Evolutionary conservation across 2,329 filamentous ascomycete species (phyloP).

Genomic region (Lasiodiplodia hormozganensis): DNA sequence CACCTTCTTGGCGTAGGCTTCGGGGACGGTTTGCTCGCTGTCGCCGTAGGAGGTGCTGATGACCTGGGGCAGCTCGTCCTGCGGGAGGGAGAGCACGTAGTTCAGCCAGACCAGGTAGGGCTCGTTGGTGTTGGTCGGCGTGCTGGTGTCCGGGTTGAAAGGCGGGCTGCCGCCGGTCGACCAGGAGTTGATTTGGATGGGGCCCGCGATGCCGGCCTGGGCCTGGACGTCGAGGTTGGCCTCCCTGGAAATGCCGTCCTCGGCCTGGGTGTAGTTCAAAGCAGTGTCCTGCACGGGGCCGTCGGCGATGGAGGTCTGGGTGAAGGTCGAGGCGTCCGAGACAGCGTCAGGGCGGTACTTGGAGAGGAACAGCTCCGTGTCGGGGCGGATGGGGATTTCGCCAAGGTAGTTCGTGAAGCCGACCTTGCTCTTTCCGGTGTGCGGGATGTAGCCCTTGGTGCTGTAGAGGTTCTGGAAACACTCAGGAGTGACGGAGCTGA

Average conservation of each 20-base stretch:
- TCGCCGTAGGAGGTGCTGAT: conserved; percentile 73
- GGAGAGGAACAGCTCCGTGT: conserved; percentile 57
- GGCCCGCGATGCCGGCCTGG: conserved; percentile 61
- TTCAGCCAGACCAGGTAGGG: conserved; percentile 68
- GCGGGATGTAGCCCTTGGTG: conserved; percentile 59
- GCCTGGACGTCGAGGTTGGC: conserved; percentile 67
- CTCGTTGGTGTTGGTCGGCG: conserved; percentile 38
- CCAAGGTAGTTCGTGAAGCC: conserved; percentile 63
- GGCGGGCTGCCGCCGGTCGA: conserved; percentile 64
- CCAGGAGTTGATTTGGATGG: conserved; percentile 63
- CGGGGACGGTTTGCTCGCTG: conserved; percentile 68
- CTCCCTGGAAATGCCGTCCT: conserved; percentile 58
- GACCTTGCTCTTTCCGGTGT: conserved; percentile 55
- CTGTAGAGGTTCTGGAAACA: conserved; percentile 63
- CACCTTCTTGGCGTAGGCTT: conserved; percentile 65
- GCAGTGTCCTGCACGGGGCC: conserved; percentile 34
- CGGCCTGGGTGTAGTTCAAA: conserved; percentile 3
- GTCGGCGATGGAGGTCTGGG: conserved; percentile 40
- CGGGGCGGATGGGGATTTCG: conserved; percentile 57
- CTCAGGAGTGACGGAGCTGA: conserved; percentile 55
- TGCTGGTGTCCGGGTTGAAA: conserved; percentile 51
- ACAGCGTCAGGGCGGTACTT: conserved; percentile 60
- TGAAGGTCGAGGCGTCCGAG: conserved; percentile 56
- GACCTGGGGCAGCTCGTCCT: conserved; percentile 66
- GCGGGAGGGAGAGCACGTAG: conserved; percentile 61